Evolutionary conservation across 2,329 filamentous ascomycete species (phyloP), one percentile per base, ranked within the genome.

Genomic region (Ophiostoma ips): DNA sequence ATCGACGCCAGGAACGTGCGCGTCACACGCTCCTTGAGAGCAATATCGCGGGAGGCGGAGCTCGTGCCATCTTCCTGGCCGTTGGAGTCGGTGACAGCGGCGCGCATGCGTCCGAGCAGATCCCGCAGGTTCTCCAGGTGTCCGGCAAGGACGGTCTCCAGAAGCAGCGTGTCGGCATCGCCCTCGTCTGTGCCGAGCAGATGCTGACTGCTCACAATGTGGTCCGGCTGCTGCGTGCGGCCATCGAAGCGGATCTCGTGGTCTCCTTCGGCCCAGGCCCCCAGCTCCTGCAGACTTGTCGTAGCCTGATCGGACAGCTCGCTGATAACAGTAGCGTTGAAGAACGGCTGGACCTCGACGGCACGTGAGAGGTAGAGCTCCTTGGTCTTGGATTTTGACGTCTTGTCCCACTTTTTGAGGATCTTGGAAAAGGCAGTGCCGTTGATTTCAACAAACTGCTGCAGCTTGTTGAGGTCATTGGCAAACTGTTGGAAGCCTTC

Each of bases 381-480:
- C 66, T 98, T 98, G 53, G 92, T 95, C 65, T 90, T 90, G 48
- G 90, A 96, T 75, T 96, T 98, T 58, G 90, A 95, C 1, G 89
- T 95, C 76, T 98, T 98, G 69, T 98, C 92, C 92, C 92, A 98
- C 77, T 98, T 98, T 70, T 98, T 98, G 56, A 98, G 71, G 53
- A 98, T 98, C 66, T 98, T 98, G 28, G 90, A 95, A 64, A 96
- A 95, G 15, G 89, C 92, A 2, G 87, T 95, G 61, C 92, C 90
- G 63, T 98, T 98, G 63, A 96, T 86, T 65, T 96, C 90, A 56
- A 98, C 88, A 66, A 96, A 98, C 71, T 96, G 92, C 71, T 95
- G 88, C 15, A 98, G 77, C 68, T 98, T 98, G 69, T 95, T 95
- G 43, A 98, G 69, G 63, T 98, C 92, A 62, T 86, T 90, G 62